These are phyloP conservation scores for Medicago arabica DNA, from an alignment of 306 rosid species.

Conservation along the genomic window DNA sequence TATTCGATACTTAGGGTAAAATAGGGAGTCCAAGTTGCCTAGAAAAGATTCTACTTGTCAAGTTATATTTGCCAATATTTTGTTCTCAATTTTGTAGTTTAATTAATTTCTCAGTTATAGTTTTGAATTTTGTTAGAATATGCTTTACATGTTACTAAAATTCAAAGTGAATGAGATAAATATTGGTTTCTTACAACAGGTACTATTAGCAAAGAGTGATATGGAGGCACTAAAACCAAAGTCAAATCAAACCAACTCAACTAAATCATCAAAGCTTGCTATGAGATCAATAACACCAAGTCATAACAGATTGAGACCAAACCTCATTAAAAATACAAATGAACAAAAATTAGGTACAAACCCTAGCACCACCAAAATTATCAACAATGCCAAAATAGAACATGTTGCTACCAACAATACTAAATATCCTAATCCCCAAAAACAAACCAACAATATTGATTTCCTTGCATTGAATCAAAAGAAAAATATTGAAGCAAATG, in stretches of 20 bases:
- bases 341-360: constrained; percentile 28
- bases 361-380: neutral
- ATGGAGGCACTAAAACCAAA: constrained; percentile 46
- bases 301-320: constrained; percentile 46
- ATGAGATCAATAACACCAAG: constrained; percentile 57
- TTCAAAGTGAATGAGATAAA: neutral
- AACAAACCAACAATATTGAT: constrained; percentile 40
- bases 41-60: neutral
- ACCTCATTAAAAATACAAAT: constrained; percentile 38
- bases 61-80: neutral
- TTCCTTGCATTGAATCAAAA: constrained; percentile 41
- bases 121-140: neutral
- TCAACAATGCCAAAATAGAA: constrained; percentile 24
- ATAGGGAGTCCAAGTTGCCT: neutral
- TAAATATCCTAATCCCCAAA: constrained; percentile 35
- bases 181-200: constrained; percentile 17
- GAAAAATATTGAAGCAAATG: constrained; percentile 46
- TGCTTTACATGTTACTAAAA: neutral
- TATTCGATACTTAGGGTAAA: no score
- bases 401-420: constrained; percentile 16
- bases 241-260: constrained; percentile 38
- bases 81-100: neutral
- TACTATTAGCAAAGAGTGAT: constrained; percentile 58
- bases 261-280: constrained; percentile 46
- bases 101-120: neutral